Evolutionary conservation across 1,139 yeast species (phyloP), one percentile per base, ranked within the genome.

Genomic region (Saccharomyces hybrid): DNA sequence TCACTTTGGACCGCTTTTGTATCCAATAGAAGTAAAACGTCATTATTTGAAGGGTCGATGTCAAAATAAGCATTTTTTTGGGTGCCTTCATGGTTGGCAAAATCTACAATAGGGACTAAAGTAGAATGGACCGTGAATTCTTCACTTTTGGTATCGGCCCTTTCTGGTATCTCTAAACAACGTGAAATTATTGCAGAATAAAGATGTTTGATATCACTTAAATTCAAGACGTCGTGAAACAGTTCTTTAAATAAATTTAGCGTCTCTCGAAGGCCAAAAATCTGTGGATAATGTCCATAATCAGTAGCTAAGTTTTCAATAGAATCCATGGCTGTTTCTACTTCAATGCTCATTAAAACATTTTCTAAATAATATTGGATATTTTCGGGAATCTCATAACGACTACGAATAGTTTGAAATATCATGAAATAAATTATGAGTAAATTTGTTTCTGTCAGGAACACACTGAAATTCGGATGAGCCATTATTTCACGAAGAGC

Each of bases 81-180:
- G 46, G 67, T 70, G 48, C 69, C 71, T 48, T 69, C 70, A 64
- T 85, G 93, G 63, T 85, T 85, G 4, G 79, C 87, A 73, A 80
- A 85, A 65, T 85, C 93, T 34, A 85, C 64, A 0, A 83, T 59
- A 0, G 93, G 90, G 0, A 85, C 88, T 54, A 85, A 66, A 0
- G 88, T 77, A 0, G 82, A 75, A 53, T 80, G 76, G 5, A 80
- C 80, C 8, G 69, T 66, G 58, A 72, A 84, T 50, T 64, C 70
- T 42, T 63, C 65, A 23, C 61, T 60, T 1, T 53, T 63, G 47
- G 53, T 63, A 2, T 59, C 62, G 5, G 61, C 53, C 16, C 66
- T 69, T 51, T 79, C 65, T 1, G 91, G 90, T 3, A 84, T 82
- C 64, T 84, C 89, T 51, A 84, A 70, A 0, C 80, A 77, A 55